phyloP scores from a whole-genome alignment of 768 basidiomycete genomes.

The Porphyrellus cyaneotinctus region DNA sequence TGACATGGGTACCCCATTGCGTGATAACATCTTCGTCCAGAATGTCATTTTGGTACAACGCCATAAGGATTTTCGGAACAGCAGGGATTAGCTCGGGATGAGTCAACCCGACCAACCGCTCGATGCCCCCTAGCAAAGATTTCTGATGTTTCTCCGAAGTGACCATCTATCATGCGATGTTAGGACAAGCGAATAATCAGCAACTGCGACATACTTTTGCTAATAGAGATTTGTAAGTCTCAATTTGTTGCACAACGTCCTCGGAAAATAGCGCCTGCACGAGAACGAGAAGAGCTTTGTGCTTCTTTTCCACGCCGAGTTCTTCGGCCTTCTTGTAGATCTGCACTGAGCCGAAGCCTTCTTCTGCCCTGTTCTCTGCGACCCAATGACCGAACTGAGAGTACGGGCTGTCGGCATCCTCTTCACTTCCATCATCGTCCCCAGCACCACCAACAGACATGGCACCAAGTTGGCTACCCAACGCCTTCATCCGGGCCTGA shows the following conservation, averaged over 20 bases:
- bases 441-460: conserved; percentile 43
- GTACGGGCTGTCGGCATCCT: conserved; percentile 85
- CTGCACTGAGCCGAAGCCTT: conserved; percentile 43
- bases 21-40: conserved; percentile 87
- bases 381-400: conserved; percentile 80
- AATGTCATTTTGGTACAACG: conserved; percentile 86
- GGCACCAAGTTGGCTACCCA: conserved; percentile 56
- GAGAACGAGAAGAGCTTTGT: conserved; percentile 81
- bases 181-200: background rate
- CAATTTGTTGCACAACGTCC: conserved; percentile 61
- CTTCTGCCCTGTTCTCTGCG: conserved; percentile 56
- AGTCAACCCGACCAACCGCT: conserved; percentile 74
- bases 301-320: conserved; percentile 89
- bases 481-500: conserved; percentile 69
- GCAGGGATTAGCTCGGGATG: conserved; percentile 65
- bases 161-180: conserved; percentile 55
- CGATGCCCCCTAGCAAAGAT: conserved; percentile 87
- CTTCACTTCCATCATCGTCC: conserved; percentile 88
- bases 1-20: conserved; percentile 95
- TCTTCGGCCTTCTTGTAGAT: conserved; percentile 90
- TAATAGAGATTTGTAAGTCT: conserved; percentile 63
- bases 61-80: conserved; percentile 93
- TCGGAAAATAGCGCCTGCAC: conserved; percentile 81
- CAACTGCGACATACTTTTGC: conserved; percentile 47
- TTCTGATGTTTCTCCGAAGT: conserved; percentile 96